Evolutionary conservation across 1,284 basidiomycete genomes (phyloP).

Genomic region (Retiboletus flavoniger): DNA sequence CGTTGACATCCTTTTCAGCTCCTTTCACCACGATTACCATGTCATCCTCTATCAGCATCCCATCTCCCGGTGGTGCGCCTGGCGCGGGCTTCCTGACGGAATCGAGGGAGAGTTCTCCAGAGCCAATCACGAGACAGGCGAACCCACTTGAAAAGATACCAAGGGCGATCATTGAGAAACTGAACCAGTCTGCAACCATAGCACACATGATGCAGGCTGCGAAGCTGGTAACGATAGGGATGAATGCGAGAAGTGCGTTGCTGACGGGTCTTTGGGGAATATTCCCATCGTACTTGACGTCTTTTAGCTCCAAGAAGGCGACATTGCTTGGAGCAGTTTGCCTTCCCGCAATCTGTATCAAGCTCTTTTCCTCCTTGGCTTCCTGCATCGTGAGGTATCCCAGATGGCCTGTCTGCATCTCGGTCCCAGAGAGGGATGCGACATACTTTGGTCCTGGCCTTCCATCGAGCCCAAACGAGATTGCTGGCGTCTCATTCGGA

Average conservation of each 20-base stretch:
- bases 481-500: constrained; percentile 27
- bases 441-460: constrained; percentile 27
- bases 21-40: constrained; percentile 29
- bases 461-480: constrained; percentile 32
- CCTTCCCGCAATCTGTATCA: constrained; percentile 14
- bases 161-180: constrained; percentile 31
- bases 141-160: constrained; percentile 33
- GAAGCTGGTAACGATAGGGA: constrained; percentile 28
- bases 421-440: constrained; percentile 29
- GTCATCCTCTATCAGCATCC: constrained; percentile 22
- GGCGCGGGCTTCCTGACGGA: constrained; percentile 15
- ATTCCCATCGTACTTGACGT: constrained; percentile 20
- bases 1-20: constrained; percentile 29
- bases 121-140: constrained; percentile 32
- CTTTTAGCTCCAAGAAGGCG: constrained; percentile 21
- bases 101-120: constrained; percentile 20
- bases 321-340: constrained; percentile 20
- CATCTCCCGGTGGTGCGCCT: constrained; percentile 28
- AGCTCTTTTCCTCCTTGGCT: constrained; percentile 6
- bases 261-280: constrained; percentile 6
- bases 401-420: constrained; percentile 30
- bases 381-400: constrained; percentile 27
- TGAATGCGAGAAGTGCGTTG: constrained; percentile 15
- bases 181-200: constrained; percentile 28
- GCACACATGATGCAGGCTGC: constrained; percentile 24